Conservation (phyloP, 108 stramenopile genomes). For the Hondaea fermentalgiana region DNA sequence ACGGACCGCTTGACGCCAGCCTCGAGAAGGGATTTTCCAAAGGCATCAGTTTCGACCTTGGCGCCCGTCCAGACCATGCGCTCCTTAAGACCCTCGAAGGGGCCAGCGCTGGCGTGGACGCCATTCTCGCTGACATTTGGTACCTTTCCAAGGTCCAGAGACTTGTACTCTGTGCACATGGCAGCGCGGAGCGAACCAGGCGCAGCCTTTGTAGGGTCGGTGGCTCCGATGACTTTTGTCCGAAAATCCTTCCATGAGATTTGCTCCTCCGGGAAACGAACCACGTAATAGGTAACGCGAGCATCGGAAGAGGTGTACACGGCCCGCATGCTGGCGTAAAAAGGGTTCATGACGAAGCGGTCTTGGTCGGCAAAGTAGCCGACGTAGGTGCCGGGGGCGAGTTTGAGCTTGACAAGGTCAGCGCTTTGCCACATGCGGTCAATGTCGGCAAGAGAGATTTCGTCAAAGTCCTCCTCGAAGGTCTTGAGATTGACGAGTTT, state of each 20-base stretch:
- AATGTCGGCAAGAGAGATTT: not conserved
- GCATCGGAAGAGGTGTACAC: slow-evolving; percentile 10
- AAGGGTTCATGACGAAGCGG: slow-evolving; percentile 27
- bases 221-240: slow-evolving; percentile 23
- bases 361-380: slow-evolving; percentile 35
- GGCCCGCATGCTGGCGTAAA: slow-evolving; percentile 33
- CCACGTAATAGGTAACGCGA: not conserved
- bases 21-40: not conserved
- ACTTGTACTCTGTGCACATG: not conserved
- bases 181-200: not conserved
- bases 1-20: not conserved
- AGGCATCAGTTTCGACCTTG: not conserved
- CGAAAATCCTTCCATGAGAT: slow-evolving; percentile 34
- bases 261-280: not conserved
- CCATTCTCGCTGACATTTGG: slow-evolving; percentile 21
- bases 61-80: slow-evolving; percentile 28
- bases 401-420: not conserved
- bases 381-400: slow-evolving; percentile 1
- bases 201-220: slow-evolving; percentile 21
- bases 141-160: not conserved
- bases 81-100: slow-evolving; percentile 33
- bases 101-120: slow-evolving; percentile 26
- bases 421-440: not conserved
- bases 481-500: not conserved
- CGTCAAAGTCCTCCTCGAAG: not conserved